Percentiles rank a stretch among this genome's conserved stretches.
These are phyloP conservation scores for Eruca vesicaria DNA, from an alignment of 441 rosid species.

Conservation along the genomic window DNA sequence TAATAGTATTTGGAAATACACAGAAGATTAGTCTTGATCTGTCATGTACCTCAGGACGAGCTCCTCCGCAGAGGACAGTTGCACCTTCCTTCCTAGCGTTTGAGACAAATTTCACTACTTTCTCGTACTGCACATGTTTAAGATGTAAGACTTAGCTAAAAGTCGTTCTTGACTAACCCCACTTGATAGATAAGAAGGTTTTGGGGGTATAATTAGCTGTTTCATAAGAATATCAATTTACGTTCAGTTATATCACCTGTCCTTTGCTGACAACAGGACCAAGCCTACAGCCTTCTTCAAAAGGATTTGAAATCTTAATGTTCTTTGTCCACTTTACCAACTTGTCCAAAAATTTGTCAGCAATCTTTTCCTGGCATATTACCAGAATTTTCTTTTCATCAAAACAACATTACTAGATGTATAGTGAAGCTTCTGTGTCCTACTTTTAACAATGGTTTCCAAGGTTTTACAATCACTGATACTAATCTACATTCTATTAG, in stretches of 20 bases:
- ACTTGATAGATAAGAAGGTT: neutral
- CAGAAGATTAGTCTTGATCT: constrained; percentile 13
- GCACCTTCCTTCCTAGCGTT: constrained; percentile 92
- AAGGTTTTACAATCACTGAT: neutral
- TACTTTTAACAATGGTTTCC: neutral
- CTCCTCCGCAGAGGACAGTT: constrained; percentile 77
- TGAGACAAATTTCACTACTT: constrained; percentile 65
- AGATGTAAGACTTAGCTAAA: constrained; percentile 3
- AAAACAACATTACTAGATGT: constrained; percentile 7
- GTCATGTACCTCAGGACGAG: constrained; percentile 62
- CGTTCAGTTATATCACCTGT: constrained; percentile 37
- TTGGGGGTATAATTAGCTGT: neutral
- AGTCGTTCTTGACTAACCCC: neutral
- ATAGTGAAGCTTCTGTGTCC: constrained; percentile 1
- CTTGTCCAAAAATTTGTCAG: constrained; percentile 65
- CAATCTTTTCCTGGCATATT: constrained; percentile 74
- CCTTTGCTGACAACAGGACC: constrained; percentile 86
- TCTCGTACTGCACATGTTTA: constrained; percentile 65
- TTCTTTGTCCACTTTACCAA: constrained; percentile 83
- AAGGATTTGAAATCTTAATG: constrained; percentile 88
- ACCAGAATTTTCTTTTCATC: constrained; percentile 7
- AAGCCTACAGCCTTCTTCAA: constrained; percentile 94
- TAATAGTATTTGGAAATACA: constrained; percentile 5
- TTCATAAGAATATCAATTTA: constrained; percentile 1
- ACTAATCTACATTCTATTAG: constrained; percentile 4